These are phyloP conservation scores for Allantophomopsis lycopodina DNA, from an alignment of 2,329 filamentous ascomycete genomes.

Conservation along the genomic window DNA sequence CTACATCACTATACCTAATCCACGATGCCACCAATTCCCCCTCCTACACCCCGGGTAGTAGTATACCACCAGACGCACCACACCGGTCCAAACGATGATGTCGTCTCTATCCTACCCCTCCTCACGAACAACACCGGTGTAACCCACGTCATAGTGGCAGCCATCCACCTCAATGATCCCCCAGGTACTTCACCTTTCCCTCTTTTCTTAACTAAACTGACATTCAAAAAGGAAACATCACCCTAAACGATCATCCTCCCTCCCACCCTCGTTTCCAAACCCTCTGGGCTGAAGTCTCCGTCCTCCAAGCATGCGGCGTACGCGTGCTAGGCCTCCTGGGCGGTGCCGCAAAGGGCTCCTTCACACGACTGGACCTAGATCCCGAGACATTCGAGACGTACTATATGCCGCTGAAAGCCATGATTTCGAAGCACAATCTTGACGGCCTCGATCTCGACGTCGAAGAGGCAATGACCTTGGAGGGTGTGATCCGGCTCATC, in stretches of 20 bases:
- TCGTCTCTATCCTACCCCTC: slow-evolving; percentile 48
- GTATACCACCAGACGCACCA: slow-evolving; percentile 56
- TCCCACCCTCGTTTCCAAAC: slow-evolving; percentile 51
- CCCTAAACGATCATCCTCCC: slow-evolving; percentile 68
- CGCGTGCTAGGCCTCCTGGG: slow-evolving; percentile 81
- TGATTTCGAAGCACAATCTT: slow-evolving; percentile 46
- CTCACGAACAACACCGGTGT: slow-evolving; percentile 33
- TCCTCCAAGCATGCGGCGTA: slow-evolving; percentile 60
- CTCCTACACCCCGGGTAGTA: slow-evolving; percentile 23
- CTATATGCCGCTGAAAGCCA: slow-evolving; percentile 53
- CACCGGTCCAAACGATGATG: slow-evolving; percentile 30
- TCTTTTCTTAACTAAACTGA: slow-evolving; percentile 36
- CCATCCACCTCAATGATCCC: slow-evolving; percentile 65
- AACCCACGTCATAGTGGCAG: slow-evolving; percentile 78
- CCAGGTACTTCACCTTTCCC: slow-evolving; percentile 26
- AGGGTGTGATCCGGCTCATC: slow-evolving; percentile 52
- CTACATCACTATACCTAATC: too few relatives aligned
- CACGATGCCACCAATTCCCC: slow-evolving; percentile 7
- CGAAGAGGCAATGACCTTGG: slow-evolving; percentile 61
- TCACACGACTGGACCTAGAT: slow-evolving; percentile 41
- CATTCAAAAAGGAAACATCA: slow-evolving; percentile 58
- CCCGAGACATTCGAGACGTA: slow-evolving; percentile 50
- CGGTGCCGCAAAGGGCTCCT: slow-evolving; percentile 69
- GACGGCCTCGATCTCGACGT: slow-evolving; percentile 69
- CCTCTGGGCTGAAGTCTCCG: slow-evolving; percentile 65